These are phyloP conservation scores for Fusarium annulatum DNA, from an alignment of 2,329 filamentous ascomycete species.

Conservation along the genomic window DNA sequence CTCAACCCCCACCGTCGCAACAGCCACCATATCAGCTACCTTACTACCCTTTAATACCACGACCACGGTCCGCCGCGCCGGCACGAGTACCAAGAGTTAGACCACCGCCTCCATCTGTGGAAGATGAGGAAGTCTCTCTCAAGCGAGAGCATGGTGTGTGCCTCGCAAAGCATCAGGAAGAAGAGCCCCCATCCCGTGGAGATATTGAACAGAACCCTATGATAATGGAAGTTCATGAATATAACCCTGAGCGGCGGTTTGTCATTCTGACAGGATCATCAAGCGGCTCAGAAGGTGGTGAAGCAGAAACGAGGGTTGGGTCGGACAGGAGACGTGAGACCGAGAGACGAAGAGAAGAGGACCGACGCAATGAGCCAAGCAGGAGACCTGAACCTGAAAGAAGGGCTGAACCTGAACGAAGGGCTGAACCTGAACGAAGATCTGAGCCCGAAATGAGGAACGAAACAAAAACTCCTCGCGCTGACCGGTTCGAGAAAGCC, in stretches of 20 bases:
- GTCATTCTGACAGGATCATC: conserved; percentile 62
- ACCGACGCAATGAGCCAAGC: conserved; percentile 5
- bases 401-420: conserved; percentile 19
- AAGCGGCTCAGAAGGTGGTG: conserved; percentile 41
- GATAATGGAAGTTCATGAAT: conserved; percentile 70
- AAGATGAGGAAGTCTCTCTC: conserved; percentile 74
- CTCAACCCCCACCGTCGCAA: conserved; percentile 25
- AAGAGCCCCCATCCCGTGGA: conserved; percentile 71
- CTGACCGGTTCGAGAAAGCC: conserved; percentile 25
- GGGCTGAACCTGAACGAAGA: conserved; percentile 28
- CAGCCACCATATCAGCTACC: conserved; percentile 33
- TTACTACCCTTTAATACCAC: conserved; percentile 30
- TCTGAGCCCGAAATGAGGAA: conserved; percentile 1
- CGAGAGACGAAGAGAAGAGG: conserved; percentile 7
- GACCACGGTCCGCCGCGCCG: conserved; percentile 25
- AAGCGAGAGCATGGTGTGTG: conserved; percentile 67
- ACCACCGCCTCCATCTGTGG: conserved; percentile 73
- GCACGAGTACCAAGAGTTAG: conserved; percentile 48
- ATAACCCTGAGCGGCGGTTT: conserved; percentile 73
- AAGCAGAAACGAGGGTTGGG: conserved; percentile 39
- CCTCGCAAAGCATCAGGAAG: conserved; percentile 50
- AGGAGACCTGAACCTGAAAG: conserved; percentile 31
- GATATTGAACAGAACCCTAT: conserved; percentile 76
- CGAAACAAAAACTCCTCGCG: conserved; percentile 12
- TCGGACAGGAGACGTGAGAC: conserved; percentile 11